Conservation (phyloP, 768 basidiomycete species). For the Lentinus tigrinus region DNA sequence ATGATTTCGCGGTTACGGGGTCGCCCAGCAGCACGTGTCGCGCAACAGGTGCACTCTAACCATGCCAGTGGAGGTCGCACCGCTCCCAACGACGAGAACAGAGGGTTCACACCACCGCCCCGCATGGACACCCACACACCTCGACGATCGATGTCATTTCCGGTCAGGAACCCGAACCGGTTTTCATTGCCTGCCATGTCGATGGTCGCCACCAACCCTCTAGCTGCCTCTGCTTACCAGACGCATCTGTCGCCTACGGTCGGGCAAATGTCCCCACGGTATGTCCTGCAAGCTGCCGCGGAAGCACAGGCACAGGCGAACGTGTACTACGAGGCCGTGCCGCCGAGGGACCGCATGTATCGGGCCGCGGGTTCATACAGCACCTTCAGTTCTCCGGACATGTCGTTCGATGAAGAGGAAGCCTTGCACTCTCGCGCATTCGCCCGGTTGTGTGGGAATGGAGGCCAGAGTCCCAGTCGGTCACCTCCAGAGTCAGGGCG, state of each 20-base stretch:
- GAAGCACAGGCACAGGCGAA: constrained; percentile 14
- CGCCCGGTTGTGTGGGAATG: not conserved
- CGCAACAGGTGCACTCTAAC: constrained; percentile 8
- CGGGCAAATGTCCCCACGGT: constrained; percentile 7
- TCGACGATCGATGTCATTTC: constrained; percentile 35
- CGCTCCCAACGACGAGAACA: constrained; percentile 6
- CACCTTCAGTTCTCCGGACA: constrained; percentile 11
- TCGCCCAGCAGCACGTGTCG: constrained; percentile 17
- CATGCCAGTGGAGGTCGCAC: not conserved
- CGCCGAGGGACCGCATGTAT: constrained; percentile 17
- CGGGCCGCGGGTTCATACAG: constrained; percentile 6
- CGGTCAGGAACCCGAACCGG: constrained; percentile 23
- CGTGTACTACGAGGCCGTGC: constrained; percentile 29
- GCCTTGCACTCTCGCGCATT: not conserved
- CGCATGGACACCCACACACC: constrained; percentile 29
- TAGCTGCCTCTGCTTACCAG: constrained; percentile 9
- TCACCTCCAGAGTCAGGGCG: not conserved
- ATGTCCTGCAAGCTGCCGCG: constrained; percentile 9
- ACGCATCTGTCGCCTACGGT: constrained; percentile 14
- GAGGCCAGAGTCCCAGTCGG: not conserved
- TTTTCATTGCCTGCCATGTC: constrained; percentile 14
- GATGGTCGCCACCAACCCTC: constrained; percentile 7
- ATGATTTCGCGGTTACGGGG: constrained; percentile 24
- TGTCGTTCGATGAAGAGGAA: constrained; percentile 1
- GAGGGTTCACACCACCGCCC: constrained; percentile 23